Evolutionary conservation across 306 rosid genomes (phyloP), one percentile per base, ranked within the genome.

Genomic region (Echinosophora koreensis): DNA sequence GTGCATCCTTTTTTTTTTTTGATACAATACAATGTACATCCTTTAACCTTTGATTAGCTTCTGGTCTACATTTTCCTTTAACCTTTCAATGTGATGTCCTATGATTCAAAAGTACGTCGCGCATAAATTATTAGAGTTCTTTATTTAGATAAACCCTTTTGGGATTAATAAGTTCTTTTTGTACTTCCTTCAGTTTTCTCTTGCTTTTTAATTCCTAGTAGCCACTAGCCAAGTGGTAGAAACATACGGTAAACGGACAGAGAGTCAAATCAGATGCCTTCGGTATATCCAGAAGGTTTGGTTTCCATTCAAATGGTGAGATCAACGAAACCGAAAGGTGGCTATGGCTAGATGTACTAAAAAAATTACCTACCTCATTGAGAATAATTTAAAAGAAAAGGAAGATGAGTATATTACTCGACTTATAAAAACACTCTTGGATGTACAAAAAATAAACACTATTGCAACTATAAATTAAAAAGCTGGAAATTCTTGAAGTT

Each of bases 51-150:
- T n/a, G n/a, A 57, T 63, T 85, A 69, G 77, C 60, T 78, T 69
- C 15, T 68, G 71, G 50, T 52, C 15, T 74, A 39, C 44, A 74
- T 70, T 78, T 69, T 59, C 58, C 47, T 72, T 71, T 37, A 54
- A 80, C 32, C n/a, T 66, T 38, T 72, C 71, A 37, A 57, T 61
- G 49, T 47, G 61, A 72, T 11, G 38, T 41, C 54, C 54, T 59
- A 60, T 32, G 54, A 61, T 76, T 70, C 37, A 38, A 35, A 55
- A 57, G 75, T 72, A 30, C 68, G 34, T 79, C 12, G 46, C 39
- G 10, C 57, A 55, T 55, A 38, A 14, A 39, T 51, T 12, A 73
- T 50, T 66, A 34, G 64, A 28, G 41, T 32, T 61, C 34, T 41
- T 66, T 42, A 42, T 47, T 77, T 8, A 47, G 5, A 34, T 22